These are phyloP conservation scores for Fonsecaea pedrosoi DNA, from an alignment of 2,329 filamentous ascomycete species.

Conservation along the genomic window DNA sequence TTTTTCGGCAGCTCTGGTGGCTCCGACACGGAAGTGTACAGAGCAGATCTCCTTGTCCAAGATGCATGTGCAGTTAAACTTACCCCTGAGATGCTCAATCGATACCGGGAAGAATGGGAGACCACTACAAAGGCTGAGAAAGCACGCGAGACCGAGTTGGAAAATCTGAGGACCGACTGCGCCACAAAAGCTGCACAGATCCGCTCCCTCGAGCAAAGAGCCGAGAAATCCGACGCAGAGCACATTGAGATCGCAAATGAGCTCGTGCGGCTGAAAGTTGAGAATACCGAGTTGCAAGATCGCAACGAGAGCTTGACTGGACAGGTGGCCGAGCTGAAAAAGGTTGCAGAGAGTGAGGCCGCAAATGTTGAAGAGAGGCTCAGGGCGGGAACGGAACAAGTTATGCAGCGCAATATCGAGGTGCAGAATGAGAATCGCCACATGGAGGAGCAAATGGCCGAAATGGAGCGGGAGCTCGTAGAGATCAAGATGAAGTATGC, in stretches of 20 bases:
- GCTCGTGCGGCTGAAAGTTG: slow-evolving; percentile 87
- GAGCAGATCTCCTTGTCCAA: slow-evolving; percentile 88
- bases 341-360: slow-evolving; percentile 87
- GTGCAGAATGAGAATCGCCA: slow-evolving; percentile 91
- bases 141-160: slow-evolving; percentile 81
- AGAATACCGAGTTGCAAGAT: slow-evolving; percentile 88
- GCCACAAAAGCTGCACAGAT: slow-evolving; percentile 73
- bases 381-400: slow-evolving; percentile 82
- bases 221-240: slow-evolving; percentile 86
- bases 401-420: slow-evolving; percentile 90
- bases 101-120: slow-evolving; percentile 88
- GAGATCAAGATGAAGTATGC: slow-evolving; percentile 94
- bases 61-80: slow-evolving; percentile 91
- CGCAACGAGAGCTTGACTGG: slow-evolving; percentile 86
- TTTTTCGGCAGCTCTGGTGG: slow-evolving; percentile 94
- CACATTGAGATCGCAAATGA: slow-evolving; percentile 91
- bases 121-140: slow-evolving; percentile 84
- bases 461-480: slow-evolving; percentile 92
- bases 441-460: slow-evolving; percentile 85
- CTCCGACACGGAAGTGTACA: slow-evolving; percentile 93
- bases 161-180: slow-evolving; percentile 72
- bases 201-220: slow-evolving; percentile 84
- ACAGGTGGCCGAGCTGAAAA: slow-evolving; percentile 83
- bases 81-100: slow-evolving; percentile 78
- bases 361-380: slow-evolving; percentile 83